Evolutionary conservation across 2,329 filamentous ascomycete species (phyloP), one percentile per base, ranked within the genome.

Genomic region (Chrysoporthe austroafricana): DNA sequence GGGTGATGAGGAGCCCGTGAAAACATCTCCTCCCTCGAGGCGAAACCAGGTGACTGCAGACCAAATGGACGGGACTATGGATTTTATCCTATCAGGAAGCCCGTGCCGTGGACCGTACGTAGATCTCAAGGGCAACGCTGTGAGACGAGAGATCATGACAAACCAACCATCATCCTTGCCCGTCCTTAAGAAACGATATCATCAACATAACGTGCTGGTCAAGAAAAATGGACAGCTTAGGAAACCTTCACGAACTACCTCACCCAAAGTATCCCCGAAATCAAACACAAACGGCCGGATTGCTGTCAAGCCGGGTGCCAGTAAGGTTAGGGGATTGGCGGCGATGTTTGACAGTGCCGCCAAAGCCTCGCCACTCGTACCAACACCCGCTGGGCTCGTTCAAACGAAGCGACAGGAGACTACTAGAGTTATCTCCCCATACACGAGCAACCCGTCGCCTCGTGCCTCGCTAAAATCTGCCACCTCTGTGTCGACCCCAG

Each of bases 281-380:
- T 11, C 67, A 13, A 67, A 52, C 9, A 44, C 44, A 4, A 21
- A 57, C 11, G 62, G 21, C 16, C 69, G 66, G 9, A 39, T 52
- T 34, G 58, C 61, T 18, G 62, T 57, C 14, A 71, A 71, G 63
- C 74, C 75, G 0, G 64, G 70, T 3, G 73, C 71, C 32, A 81
- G 74, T 32, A 74, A 73, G 3, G 84, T 86, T 14, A 83, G 77
- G 71, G 83, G 82, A 2, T 85, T 87, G 78, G 81, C 84, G 4
- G 84, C 84, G 46, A 79, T 81, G 73, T 86, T 86, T 73, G 83
- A 87, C 69, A 79, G 72, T 52, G 76, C 74, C 6, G 72, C 72
- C 14, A 76, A 72, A 61, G 70, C 73, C 39, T 73, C 75, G 0
- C 71, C 70, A 5, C 64, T 68, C 62, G 39, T 71, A 7, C 66